A percentile compares a stretch with the other conserved stretches of the same genome.
Evolutionary conservation across 2,329 filamentous ascomycete genomes (phyloP).

Genomic region (Basipetospora chlamydospora): DNA sequence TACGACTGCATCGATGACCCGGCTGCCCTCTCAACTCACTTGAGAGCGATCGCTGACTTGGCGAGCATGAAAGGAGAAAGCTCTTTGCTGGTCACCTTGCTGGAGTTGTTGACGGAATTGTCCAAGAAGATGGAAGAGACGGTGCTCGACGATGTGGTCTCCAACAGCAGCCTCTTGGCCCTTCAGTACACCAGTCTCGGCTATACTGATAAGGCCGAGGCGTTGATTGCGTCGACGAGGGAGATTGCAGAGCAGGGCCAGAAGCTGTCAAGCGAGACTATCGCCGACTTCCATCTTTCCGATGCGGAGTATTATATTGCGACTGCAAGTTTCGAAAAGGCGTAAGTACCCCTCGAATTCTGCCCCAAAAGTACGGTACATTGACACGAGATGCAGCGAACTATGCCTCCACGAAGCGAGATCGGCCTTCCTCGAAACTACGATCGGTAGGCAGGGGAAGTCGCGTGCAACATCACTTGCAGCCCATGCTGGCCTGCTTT

Average conservation of each 20-base stretch:
- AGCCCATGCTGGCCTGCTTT: constrained; percentile 29
- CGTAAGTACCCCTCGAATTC: constrained; percentile 19
- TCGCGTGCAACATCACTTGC: neutral
- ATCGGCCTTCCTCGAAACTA: neutral
- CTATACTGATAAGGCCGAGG: constrained; percentile 32
- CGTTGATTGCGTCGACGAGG: constrained; percentile 43
- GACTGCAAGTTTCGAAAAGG: constrained; percentile 50
- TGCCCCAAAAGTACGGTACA: no score
- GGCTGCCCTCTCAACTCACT: constrained; percentile 30
- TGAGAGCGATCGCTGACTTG: constrained; percentile 36
- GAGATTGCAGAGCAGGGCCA: constrained; percentile 25
- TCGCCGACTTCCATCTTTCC: constrained; percentile 46
- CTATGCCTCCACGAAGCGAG: constrained; percentile 1
- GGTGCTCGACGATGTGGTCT: constrained; percentile 23
- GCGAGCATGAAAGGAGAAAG: constrained; percentile 35
- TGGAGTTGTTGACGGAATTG: constrained; percentile 30
- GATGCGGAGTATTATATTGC: constrained; percentile 61
- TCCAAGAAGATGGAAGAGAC: constrained; percentile 16
- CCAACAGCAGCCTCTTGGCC: constrained; percentile 32
- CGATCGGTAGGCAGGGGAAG: neutral
- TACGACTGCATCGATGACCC: constrained; percentile 33
- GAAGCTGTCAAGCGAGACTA: constrained; percentile 21
- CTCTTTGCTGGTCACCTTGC: constrained; percentile 27
- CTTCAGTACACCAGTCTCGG: constrained; percentile 40
- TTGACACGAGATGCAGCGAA: constrained; percentile 1